phyloP scores from a whole-genome alignment of 306 rosid genomes.

The Trichosanthes cucumerina region DNA sequence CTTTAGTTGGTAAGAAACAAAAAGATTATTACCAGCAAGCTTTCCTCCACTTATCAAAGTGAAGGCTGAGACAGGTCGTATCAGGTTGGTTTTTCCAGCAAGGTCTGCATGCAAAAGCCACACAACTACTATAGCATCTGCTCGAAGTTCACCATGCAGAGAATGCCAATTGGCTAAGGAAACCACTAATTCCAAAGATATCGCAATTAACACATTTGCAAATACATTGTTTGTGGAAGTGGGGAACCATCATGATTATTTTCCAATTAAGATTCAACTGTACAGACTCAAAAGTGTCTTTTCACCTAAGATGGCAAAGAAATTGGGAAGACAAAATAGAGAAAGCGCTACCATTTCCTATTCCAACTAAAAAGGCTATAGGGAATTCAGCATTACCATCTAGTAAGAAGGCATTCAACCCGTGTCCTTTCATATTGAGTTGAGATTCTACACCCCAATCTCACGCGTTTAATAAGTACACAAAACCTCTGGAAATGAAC shows the following conservation, averaged over 20 bases:
- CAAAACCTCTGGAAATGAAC: neutral
- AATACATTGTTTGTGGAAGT: neutral
- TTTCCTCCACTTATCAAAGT: slow-evolving; percentile 83
- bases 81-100: slow-evolving; percentile 43
- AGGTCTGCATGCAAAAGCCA: slow-evolving; percentile 74
- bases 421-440: neutral
- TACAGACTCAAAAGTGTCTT: neutral
- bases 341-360: neutral
- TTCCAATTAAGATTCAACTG: neutral
- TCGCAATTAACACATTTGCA: neutral
- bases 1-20: neutral
- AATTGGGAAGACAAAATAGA: neutral
- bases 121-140: slow-evolving; percentile 72
- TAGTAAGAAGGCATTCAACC: neutral
- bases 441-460: neutral
- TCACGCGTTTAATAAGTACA: neutral
- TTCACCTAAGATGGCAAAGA: neutral
- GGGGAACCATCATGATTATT: neutral
- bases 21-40: slow-evolving; percentile 67
- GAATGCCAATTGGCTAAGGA: slow-evolving; percentile 2
- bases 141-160: slow-evolving; percentile 66
- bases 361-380: neutral
- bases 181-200: slow-evolving; percentile 4
- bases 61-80: slow-evolving; percentile 79
- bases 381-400: neutral